Evolutionary conservation across 2,329 filamentous ascomycete species (phyloP).

Genomic region (Dichotomopilus funicola): DNA sequence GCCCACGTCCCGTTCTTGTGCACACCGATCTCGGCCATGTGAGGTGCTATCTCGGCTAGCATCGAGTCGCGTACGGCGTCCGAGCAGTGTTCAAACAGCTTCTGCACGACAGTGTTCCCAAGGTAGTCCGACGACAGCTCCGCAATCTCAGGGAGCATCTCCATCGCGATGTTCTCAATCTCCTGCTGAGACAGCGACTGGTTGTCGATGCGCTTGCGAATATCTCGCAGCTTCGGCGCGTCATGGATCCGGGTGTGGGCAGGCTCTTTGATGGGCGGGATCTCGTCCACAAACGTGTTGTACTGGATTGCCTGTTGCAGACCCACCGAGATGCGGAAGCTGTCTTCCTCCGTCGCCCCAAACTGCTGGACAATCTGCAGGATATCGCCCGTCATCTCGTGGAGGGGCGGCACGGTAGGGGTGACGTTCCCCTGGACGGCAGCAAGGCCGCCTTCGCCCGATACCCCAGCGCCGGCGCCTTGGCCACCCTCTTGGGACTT

Average conservation of each 20-base stretch:
- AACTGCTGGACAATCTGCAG: conserved; percentile 81
- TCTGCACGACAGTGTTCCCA: conserved; percentile 98
- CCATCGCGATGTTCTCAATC: conserved; percentile 84
- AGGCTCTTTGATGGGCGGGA: conserved; percentile 82
- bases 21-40: conserved; percentile 91
- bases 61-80: conserved; percentile 87
- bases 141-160: conserved; percentile 94
- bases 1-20: conserved; percentile 99
- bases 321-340: conserved; percentile 61
- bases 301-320: conserved; percentile 74
- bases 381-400: conserved; percentile 77
- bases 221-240: conserved; percentile 88
- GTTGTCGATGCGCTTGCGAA: conserved; percentile 96
- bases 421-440: conserved; percentile 39
- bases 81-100: conserved; percentile 93
- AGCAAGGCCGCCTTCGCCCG: conserved; percentile 24
- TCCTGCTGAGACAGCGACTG: conserved; percentile 78
- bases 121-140: conserved; percentile 94
- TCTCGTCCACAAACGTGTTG: conserved; percentile 68
- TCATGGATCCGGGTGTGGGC: conserved; percentile 86
- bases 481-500: conserved; percentile 46
- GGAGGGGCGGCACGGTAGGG: conserved; percentile 64
- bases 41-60: conserved; percentile 79
- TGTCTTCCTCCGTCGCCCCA: conserved; percentile 75
- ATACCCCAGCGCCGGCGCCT: conserved; percentile 27